A percentile compares a stretch with the other conserved stretches of the same genome.
Evolutionary conservation across 2,329 filamentous ascomycete genomes (phyloP).

Genomic region (Eutypa lata): DNA sequence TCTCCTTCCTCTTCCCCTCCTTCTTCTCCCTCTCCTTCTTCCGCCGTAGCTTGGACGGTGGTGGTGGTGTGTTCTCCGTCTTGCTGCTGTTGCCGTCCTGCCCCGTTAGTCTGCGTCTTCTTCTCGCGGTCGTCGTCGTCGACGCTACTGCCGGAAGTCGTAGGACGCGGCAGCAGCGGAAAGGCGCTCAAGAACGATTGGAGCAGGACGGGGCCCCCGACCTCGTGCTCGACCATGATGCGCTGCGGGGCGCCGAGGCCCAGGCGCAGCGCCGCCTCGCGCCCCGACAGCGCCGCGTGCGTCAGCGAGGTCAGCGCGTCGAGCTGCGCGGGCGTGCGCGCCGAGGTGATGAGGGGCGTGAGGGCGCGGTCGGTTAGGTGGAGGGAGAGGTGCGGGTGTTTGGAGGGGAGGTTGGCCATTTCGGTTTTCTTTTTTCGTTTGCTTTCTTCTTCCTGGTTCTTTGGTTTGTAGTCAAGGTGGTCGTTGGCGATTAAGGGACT

Average conservation of each 20-base stretch:
- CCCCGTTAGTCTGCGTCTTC: background rate
- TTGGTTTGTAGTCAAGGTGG: background rate
- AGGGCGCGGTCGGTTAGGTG: slow-evolving; percentile 57
- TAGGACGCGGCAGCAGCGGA: slow-evolving; percentile 1
- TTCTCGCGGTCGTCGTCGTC: background rate
- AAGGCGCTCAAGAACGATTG: slow-evolving; percentile 22
- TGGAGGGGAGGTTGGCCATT: slow-evolving; percentile 43
- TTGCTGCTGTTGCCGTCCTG: background rate
- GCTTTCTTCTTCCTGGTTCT: background rate
- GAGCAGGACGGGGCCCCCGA: slow-evolving; percentile 31
- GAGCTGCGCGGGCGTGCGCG: slow-evolving; percentile 40
- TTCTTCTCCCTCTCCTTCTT: too few species aligned
- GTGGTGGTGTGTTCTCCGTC: too few species aligned
- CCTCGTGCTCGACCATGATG: slow-evolving; percentile 55
- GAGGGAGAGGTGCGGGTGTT: slow-evolving; percentile 50
- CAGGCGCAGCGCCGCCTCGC: slow-evolving; percentile 50
- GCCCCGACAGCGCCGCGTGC: slow-evolving; percentile 49
- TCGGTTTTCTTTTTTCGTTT: slow-evolving; percentile 1
- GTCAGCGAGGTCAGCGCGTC: slow-evolving; percentile 52
- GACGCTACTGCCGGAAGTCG: background rate
- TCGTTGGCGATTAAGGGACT: background rate
- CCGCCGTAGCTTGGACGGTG: too few species aligned
- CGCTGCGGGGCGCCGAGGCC: slow-evolving; percentile 52
- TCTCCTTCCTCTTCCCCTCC: too few species aligned
- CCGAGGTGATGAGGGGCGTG: slow-evolving; percentile 56